These are phyloP conservation scores for Citropsis articulata DNA, from an alignment of 345 rosid genomes.

Conservation along the genomic window DNA sequence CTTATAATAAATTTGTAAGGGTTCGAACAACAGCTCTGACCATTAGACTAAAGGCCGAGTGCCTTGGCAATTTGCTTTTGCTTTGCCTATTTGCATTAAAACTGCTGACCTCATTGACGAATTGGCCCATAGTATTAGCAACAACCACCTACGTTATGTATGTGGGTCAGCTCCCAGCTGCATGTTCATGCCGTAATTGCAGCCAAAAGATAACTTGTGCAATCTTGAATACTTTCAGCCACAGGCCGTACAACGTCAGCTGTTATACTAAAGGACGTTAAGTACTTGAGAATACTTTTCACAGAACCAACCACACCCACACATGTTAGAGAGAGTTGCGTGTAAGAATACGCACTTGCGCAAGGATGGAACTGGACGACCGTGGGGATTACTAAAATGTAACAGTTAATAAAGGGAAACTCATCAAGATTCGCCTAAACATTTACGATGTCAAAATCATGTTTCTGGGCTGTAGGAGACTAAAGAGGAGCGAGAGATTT, in stretches of 20 bases:
- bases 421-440: not conserved
- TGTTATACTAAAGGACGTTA: not conserved
- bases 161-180: not conserved
- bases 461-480: slow-evolving; percentile 7
- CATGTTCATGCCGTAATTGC: not conserved
- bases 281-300: not conserved
- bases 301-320: not conserved
- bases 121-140: not conserved
- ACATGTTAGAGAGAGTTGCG: slow-evolving; percentile 17
- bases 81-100: not conserved
- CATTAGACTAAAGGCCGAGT: no score
- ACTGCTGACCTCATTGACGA: slow-evolving; percentile 19
- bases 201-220: not conserved
- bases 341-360: slow-evolving; percentile 6
- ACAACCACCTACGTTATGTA: not conserved
- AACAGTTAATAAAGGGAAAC: not conserved
- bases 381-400: not conserved
- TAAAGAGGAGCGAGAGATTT: slow-evolving; percentile 1
- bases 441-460: slow-evolving; percentile 17
- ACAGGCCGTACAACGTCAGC: not conserved
- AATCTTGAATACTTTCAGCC: not conserved
- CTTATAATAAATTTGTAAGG: no score
- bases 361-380: not conserved
- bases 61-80: slow-evolving; percentile 17
- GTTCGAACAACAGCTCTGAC: no score